These are phyloP conservation scores for Penicillium mononematosum DNA, from an alignment of 495 filamentous ascomycete genomes.

Conservation along the genomic window DNA sequence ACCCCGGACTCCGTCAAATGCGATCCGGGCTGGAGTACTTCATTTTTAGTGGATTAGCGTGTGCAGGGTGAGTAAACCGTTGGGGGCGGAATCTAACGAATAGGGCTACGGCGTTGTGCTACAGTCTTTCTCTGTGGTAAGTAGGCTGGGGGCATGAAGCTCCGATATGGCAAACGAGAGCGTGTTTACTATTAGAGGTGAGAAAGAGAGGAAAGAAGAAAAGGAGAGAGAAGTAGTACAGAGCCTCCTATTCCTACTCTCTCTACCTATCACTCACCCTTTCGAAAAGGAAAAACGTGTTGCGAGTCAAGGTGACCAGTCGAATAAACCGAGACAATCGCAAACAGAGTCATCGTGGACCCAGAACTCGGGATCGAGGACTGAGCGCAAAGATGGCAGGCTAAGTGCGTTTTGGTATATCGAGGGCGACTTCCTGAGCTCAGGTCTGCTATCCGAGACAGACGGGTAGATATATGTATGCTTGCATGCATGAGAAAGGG, in stretches of 20 bases:
- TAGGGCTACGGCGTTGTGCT: not conserved
- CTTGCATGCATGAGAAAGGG: constrained; percentile 14
- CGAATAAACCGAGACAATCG: constrained; percentile 14
- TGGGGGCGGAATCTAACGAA: not conserved
- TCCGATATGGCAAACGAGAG: not conserved
- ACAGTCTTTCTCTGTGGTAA: not conserved
- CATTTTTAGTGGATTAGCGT: not conserved
- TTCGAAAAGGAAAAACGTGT: not conserved
- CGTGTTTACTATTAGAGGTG: not conserved
- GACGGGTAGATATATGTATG: constrained; percentile 19
- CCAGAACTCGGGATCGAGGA: constrained; percentile 12
- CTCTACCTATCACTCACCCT: not conserved
- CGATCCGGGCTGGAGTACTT: not conserved
- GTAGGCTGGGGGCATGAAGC: not conserved
- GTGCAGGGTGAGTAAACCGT: not conserved
- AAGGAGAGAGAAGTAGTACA: not conserved
- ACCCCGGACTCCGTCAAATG: constrained; percentile 23
- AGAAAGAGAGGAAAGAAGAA: not conserved
- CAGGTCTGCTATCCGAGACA: constrained; percentile 32
- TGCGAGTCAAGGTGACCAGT: not conserved
- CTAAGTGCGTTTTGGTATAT: not conserved
- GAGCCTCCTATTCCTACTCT: not conserved
- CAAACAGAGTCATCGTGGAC: constrained; percentile 8
- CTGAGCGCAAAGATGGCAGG: constrained; percentile 13
- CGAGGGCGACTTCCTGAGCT: constrained; percentile 19